Evolutionary conservation across 192 early-diverging fungal genomes (phyloP), one percentile per base, ranked within the genome.

Genomic region (Rhizoclosmatium globosum): DNA sequence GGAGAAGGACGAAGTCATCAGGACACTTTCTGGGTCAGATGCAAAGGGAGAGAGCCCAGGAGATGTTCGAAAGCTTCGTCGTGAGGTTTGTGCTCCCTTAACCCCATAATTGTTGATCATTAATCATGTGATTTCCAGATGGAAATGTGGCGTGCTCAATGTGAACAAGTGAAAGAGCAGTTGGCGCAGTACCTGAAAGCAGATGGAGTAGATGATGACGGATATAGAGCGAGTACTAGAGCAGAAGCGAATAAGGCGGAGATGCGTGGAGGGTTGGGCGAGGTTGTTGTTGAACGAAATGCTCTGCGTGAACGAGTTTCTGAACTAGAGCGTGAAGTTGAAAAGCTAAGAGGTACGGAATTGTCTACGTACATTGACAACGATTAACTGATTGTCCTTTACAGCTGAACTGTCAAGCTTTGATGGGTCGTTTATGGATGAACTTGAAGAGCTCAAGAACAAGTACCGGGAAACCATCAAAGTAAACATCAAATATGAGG

Each of bases 401-500:
- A n/a, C 72, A 82, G 81, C 58, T 19, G 59, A 82, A 66, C 53
- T 85, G 3, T 59, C 71, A 38, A 58, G 21, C n/a, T 80, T 82
- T 62, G 75, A 80, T 67, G 56, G 48, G 11, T 59, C 68, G 31
- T 71, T 85, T 60, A 48, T 79, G 39, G 85, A 78, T 6, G 85
- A 82, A 42, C 53, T 85, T 21, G 79, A 83, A 60, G 85, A 85
- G 45, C 67, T 82, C 31, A 81, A 81, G 45, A 75, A 67, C 46
- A 85, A 85, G 75, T 83, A 85, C 58, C 64, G 74, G 21, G 79
- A 85, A 39, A 48, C 66, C 57, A 46, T 83, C 65, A 73, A 80
- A 38, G n/a, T 73, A 11, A 85, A 81, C 64, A 68, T 83, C 11
- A 76, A 77, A 45, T 83, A 83, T 59, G 85, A 85, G 64, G 81